phyloP scores from a whole-genome alignment of 2,329 filamentous ascomycete genomes.

The Colletotrichum orbiculare region DNA sequence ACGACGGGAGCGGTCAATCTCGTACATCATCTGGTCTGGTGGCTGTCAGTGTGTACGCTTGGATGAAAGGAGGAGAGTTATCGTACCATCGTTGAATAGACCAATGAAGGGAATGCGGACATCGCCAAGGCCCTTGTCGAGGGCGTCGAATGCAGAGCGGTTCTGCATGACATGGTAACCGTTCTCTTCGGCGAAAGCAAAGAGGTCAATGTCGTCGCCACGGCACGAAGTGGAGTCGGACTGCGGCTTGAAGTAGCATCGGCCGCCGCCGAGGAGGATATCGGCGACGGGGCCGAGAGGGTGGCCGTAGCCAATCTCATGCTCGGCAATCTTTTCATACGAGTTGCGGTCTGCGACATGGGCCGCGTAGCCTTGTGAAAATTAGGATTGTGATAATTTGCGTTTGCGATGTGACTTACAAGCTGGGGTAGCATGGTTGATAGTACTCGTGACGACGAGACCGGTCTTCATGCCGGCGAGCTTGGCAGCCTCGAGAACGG shows the following conservation, averaged over 20 bases:
- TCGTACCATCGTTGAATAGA: slow-evolving; percentile 48
- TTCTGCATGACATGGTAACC: slow-evolving; percentile 51
- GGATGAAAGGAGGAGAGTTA: not conserved
- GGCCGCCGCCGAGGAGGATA: slow-evolving; percentile 52
- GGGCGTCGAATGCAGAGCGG: slow-evolving; percentile 47
- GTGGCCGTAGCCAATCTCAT: slow-evolving; percentile 51
- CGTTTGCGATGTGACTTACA: slow-evolving; percentile 32
- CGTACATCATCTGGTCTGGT: slow-evolving; percentile 45
- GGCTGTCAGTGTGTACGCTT: not conserved
- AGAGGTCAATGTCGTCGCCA: slow-evolving; percentile 49
- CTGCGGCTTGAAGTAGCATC: slow-evolving; percentile 53
- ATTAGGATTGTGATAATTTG: not conserved
- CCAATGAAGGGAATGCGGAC: slow-evolving; percentile 50
- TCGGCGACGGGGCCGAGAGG: slow-evolving; percentile 52
- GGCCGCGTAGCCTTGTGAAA: slow-evolving; percentile 43
- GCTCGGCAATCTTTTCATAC: slow-evolving; percentile 50
- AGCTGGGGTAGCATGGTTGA: slow-evolving; percentile 49
- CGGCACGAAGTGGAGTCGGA: slow-evolving; percentile 50
- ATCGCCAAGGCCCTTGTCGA: slow-evolving; percentile 42
- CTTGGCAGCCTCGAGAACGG: slow-evolving; percentile 53
- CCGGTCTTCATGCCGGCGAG: slow-evolving; percentile 52
- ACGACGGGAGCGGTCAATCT: slow-evolving; percentile 46
- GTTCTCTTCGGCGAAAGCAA: slow-evolving; percentile 46
- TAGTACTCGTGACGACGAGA: slow-evolving; percentile 54
- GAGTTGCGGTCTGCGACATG: slow-evolving; percentile 48